A percentile compares a stretch with the other conserved stretches of the same genome.
These are phyloP conservation scores for Metschnikowia bowlesiae DNA, from an alignment of 805 yeast genomes.

Conservation along the genomic window DNA sequence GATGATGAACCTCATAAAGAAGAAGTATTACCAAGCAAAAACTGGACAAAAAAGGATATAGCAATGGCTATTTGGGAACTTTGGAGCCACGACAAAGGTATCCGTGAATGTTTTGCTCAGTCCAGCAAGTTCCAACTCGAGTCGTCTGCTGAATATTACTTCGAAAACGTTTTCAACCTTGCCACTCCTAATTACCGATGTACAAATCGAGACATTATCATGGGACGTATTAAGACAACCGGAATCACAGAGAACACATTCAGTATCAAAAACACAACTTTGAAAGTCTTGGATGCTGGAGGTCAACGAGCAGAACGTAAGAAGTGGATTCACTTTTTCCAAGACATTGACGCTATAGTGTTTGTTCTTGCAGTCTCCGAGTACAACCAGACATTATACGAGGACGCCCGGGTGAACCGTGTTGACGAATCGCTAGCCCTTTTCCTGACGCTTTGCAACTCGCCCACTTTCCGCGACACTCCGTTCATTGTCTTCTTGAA, in stretches of 20 bases:
- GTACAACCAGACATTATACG: slow-evolving; percentile 87
- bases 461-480: slow-evolving; percentile 77
- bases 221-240: slow-evolving; percentile 90
- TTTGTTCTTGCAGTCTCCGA: slow-evolving; percentile 89
- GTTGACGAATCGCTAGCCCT: slow-evolving; percentile 85
- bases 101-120: slow-evolving; percentile 50
- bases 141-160: slow-evolving; percentile 76
- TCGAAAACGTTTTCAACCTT: slow-evolving; percentile 65
- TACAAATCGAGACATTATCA: slow-evolving; percentile 76
- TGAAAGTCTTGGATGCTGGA: slow-evolving; percentile 90
- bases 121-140: slow-evolving; percentile 82
- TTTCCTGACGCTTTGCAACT: slow-evolving; percentile 79
- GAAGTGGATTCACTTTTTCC: slow-evolving; percentile 94
- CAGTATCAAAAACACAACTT: slow-evolving; percentile 55
- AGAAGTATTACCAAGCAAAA: not conserved
- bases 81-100: slow-evolving; percentile 72
- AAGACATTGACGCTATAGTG: slow-evolving; percentile 79
- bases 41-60: slow-evolving; percentile 41
- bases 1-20: slow-evolving; percentile 7
- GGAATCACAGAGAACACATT: slow-evolving; percentile 89
- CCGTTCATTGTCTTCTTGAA: slow-evolving; percentile 88
- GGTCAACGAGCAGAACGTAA: slow-evolving; percentile 90
- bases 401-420: slow-evolving; percentile 83
- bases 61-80: slow-evolving; percentile 66
- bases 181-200: slow-evolving; percentile 64